A percentile compares a stretch with the other conserved stretches of the same genome.
Conservation (phyloP, 2,329 filamentous ascomycete species). For the Zarea fungicola region DNA sequence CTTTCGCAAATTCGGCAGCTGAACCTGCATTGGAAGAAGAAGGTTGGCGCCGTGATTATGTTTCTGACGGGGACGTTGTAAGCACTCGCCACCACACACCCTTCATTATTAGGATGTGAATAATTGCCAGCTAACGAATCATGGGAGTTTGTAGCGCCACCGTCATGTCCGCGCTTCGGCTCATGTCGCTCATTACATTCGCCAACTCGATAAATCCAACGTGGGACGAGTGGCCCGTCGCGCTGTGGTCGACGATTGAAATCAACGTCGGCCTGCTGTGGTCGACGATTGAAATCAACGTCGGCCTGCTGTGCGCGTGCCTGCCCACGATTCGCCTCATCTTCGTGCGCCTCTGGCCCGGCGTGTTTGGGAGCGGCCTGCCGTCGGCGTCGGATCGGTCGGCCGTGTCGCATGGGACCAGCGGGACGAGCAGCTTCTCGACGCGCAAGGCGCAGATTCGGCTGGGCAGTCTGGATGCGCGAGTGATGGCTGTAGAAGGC, state of each 20-base stretch:
- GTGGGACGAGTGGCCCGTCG: constrained; percentile 16
- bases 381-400: neutral
- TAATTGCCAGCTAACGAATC: neutral
- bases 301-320: constrained; percentile 22
- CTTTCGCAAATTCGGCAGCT: constrained; percentile 39
- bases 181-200: constrained; percentile 18
- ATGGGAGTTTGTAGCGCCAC: no score
- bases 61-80: constrained; percentile 45
- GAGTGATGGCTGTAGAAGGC: neutral
- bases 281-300: constrained; percentile 21
- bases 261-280: constrained; percentile 20
- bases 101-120: neutral
- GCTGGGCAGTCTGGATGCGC: neutral
- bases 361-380: constrained; percentile 7
- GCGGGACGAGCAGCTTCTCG: neutral
- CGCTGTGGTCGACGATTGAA: constrained; percentile 21
- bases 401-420: neutral
- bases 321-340: constrained; percentile 21
- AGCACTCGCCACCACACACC: constrained; percentile 16
- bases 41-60: constrained; percentile 43
- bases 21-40: constrained; percentile 43
- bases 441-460: neutral
- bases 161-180: constrained; percentile 19
- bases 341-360: constrained; percentile 14
- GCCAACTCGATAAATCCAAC: constrained; percentile 19